A percentile compares a stretch with the other conserved stretches of the same genome.
phyloP scores from a whole-genome alignment of 176 grass and related monocot genomes.

The Musa troglodytarum region DNA sequence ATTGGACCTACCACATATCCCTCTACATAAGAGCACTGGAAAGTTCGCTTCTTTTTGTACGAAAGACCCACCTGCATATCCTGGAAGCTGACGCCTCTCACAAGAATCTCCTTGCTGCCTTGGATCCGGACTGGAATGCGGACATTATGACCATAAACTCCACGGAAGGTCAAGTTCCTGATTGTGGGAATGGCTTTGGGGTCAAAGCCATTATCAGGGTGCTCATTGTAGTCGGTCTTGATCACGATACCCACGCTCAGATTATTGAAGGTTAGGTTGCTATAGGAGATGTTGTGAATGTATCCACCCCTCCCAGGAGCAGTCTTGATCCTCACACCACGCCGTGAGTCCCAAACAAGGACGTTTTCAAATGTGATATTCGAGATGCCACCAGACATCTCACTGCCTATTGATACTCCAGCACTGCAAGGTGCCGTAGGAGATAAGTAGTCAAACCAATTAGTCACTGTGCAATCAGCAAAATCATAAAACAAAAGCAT shows the following conservation, averaged over 20 bases:
- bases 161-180: conserved; percentile 10
- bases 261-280: conserved; percentile 1
- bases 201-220: conserved; percentile 8
- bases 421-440: conserved; percentile 8
- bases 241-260: background rate
- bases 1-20: background rate
- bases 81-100: background rate
- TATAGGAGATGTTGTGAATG: conserved; percentile 8
- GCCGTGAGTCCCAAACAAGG: conserved; percentile 11
- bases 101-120: conserved; percentile 12
- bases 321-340: conserved; percentile 19
- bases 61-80: background rate
- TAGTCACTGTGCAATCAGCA: background rate
- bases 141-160: conserved; percentile 7
- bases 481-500: background rate
- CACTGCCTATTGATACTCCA: conserved; percentile 22
- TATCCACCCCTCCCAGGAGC: conserved; percentile 20
- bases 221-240: conserved; percentile 17
- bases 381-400: conserved; percentile 22
- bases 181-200: background rate
- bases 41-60: conserved; percentile 4
- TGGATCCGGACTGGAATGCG: conserved; percentile 8
- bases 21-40: conserved; percentile 8
- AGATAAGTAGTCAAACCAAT: background rate
- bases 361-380: conserved; percentile 17